Conservation (phyloP, 257 asterid species). For the Voacanga thouarsii region DNA sequence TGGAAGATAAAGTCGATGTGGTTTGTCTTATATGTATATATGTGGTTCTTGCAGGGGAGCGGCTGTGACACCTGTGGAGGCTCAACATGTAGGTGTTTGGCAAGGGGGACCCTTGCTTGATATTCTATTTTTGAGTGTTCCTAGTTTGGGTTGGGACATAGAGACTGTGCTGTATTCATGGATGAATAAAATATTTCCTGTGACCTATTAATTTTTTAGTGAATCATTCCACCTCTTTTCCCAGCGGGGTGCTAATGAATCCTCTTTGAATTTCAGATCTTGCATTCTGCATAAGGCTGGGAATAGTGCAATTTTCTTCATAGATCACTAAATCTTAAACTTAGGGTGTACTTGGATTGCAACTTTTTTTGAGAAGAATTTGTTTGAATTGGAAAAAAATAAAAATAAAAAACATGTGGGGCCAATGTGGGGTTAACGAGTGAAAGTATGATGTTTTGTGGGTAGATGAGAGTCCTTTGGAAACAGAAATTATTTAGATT, state of each 20-base stretch:
- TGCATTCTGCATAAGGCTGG: constrained; percentile 12
- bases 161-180: not conserved
- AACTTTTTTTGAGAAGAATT: too few species aligned
- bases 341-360: too few species aligned
- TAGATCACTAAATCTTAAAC: too few species aligned
- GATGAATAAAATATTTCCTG: not conserved
- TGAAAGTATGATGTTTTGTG: too few species aligned
- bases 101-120: constrained; percentile 78
- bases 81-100: constrained; percentile 96
- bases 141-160: constrained; percentile 56
- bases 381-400: too few species aligned
- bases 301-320: constrained; percentile 3
- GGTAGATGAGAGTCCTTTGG: too few species aligned
- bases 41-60: constrained; percentile 98
- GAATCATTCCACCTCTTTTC: not conserved
- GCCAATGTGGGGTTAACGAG: too few species aligned
- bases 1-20: constrained; percentile 61
- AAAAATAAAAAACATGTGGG: too few species aligned
- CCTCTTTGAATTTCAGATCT: constrained; percentile 6
- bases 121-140: constrained; percentile 33
- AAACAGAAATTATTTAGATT: too few species aligned
- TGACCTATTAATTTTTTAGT: not conserved
- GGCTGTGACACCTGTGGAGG: constrained; percentile 88
- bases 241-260: constrained; percentile 2
- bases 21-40: constrained; percentile 88